Evolutionary conservation across 2,329 filamentous ascomycete species (phyloP).

Genomic region (Neoarthrinium moseri): DNA sequence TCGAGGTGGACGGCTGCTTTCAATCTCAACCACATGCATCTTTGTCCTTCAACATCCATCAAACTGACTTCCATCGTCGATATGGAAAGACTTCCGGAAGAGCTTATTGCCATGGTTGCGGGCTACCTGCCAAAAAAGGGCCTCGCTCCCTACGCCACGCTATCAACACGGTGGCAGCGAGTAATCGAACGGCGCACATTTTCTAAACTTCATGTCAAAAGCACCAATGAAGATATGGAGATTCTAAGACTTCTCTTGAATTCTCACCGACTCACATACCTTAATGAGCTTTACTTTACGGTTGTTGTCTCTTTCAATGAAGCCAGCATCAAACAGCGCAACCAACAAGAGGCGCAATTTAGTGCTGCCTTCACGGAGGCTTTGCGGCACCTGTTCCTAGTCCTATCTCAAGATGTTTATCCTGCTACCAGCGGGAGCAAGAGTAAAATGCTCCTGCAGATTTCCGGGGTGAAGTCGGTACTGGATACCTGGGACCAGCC

Average conservation of each 20-base stretch:
- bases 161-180: not conserved
- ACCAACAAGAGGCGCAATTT: not conserved
- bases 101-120: not conserved
- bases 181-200: not conserved
- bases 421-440: not conserved
- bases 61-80: too few relatives aligned
- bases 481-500: not conserved
- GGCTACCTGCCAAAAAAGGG: not conserved
- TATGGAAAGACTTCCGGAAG: not conserved
- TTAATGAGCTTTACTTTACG: not conserved
- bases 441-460: not conserved
- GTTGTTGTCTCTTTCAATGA: not conserved
- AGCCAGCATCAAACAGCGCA: not conserved
- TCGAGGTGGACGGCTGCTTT: too few relatives aligned
- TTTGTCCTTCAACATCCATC: too few relatives aligned
- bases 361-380: not conserved
- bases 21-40: too few relatives aligned
- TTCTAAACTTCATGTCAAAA: not conserved
- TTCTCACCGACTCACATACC: not conserved
- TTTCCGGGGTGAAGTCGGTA: not conserved
- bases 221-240: not conserved
- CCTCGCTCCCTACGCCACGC: not conserved
- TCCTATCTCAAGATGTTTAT: not conserved
- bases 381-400: not conserved
- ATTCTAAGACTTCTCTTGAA: not conserved